These are phyloP conservation scores for Citrus reticulata DNA, from an alignment of 345 rosid species.

Conservation along the genomic window DNA sequence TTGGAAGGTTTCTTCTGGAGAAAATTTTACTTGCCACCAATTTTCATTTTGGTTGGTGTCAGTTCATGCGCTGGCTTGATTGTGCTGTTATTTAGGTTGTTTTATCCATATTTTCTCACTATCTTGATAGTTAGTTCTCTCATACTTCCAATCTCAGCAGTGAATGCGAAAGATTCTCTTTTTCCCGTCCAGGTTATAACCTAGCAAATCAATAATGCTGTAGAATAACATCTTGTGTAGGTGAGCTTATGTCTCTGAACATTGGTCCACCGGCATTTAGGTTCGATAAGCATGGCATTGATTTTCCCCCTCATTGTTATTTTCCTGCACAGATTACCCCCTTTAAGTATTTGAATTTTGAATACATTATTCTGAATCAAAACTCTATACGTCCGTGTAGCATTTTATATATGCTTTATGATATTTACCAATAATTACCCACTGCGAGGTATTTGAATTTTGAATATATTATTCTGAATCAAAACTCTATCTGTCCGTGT, in stretches of 20 bases:
- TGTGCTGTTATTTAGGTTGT: background rate
- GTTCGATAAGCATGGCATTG: background rate
- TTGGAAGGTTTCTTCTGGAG: background rate
- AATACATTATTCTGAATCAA: no score
- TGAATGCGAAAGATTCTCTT: background rate
- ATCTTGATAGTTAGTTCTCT: background rate
- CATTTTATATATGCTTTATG: conserved; percentile 7
- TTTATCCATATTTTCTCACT: background rate
- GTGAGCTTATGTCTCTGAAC: background rate
- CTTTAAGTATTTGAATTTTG: background rate
- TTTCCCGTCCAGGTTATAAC: background rate
- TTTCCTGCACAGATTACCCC: background rate
- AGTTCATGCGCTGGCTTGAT: background rate
- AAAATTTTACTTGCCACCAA: no score
- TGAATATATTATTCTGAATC: background rate
- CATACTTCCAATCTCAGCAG: background rate
- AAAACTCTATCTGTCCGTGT: conserved; percentile 10
- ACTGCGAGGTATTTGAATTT: no score
- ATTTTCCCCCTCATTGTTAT: background rate
- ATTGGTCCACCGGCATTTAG: background rate
- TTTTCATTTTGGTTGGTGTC: background rate
- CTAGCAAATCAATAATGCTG: background rate
- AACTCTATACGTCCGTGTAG: background rate
- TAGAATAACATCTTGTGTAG: background rate
- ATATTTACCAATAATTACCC: background rate